Conservation (phyloP, 2,329 filamentous ascomycete species). For the Hypoxylon sp. region DNA sequence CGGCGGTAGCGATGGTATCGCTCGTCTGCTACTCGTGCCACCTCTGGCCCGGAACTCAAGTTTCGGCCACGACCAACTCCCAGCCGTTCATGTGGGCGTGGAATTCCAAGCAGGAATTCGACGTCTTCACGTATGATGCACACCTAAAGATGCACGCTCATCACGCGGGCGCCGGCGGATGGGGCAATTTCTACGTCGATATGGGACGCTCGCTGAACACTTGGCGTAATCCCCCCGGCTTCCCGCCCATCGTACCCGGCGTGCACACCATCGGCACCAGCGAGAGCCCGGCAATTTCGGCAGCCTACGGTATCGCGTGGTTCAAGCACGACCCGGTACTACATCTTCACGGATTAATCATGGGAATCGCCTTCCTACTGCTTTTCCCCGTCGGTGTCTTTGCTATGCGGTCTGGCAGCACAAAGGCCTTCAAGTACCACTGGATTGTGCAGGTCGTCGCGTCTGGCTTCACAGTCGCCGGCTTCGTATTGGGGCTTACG, state of each 20-base stretch:
- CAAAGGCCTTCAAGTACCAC: conserved; percentile 29
- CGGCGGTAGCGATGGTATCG: conserved; percentile 36
- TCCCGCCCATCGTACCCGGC: conserved; percentile 18
- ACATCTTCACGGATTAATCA: conserved; percentile 19
- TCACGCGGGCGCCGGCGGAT: conserved; percentile 25
- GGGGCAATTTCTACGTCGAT: conserved; percentile 36
- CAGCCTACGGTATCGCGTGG: conserved; percentile 9
- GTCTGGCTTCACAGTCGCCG: conserved; percentile 3
- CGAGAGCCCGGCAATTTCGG: conserved; percentile 12
- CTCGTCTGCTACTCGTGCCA: conserved; percentile 49
- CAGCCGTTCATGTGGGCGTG: conserved; percentile 51
- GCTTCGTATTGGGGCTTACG: conserved; percentile 8
- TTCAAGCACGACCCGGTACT: conserved; percentile 13
- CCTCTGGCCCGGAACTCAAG: conserved; percentile 38
- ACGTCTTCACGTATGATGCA: conserved; percentile 27
- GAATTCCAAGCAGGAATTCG: conserved; percentile 46
- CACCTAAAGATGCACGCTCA: conserved; percentile 28
- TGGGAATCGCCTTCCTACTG: conserved; percentile 25
- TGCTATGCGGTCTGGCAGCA: conserved; percentile 26
- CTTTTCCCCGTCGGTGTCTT: conserved; percentile 28
- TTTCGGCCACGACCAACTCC: conserved; percentile 39
- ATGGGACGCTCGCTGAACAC: conserved; percentile 26
- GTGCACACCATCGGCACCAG: conserved; percentile 14
- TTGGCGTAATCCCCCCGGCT: conserved; percentile 8
- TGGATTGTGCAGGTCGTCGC: conserved; percentile 25